A percentile compares a stretch with the other conserved stretches of the same genome.
Evolutionary conservation across 2,329 filamentous ascomycete genomes (phyloP).

Genomic region (Nemania serpens): DNA sequence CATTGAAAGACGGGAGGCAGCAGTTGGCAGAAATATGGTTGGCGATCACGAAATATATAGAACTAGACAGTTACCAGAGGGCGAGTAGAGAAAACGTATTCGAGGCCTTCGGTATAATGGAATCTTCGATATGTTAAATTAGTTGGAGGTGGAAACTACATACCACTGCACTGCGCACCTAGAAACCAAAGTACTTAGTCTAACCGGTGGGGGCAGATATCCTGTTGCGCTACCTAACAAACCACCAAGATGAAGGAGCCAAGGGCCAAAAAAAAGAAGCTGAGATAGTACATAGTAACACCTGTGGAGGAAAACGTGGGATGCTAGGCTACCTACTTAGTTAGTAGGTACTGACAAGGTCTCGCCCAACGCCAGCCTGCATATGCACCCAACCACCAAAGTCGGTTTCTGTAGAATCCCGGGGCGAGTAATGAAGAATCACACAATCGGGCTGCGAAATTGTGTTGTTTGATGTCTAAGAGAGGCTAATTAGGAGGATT

Average conservation of each 20-base stretch:
- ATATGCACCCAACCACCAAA: slow-evolving; percentile 15
- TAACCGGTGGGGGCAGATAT: background rate
- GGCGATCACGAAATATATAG: too few relatives aligned
- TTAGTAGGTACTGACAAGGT: background rate
- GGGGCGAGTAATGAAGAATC: slow-evolving; percentile 5
- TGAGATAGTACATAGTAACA: background rate
- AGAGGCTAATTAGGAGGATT: too few relatives aligned
- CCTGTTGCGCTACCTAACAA: slow-evolving; percentile 1
- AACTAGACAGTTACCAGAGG: too few relatives aligned
- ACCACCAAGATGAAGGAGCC: background rate
- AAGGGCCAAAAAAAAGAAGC: background rate
- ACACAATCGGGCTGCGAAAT: background rate
- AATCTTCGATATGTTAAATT: too few relatives aligned
- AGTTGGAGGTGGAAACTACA: too few relatives aligned
- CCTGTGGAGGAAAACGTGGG: slow-evolving; percentile 3
- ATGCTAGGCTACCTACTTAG: background rate
- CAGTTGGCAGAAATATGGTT: too few relatives aligned
- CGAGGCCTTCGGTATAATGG: too few relatives aligned
- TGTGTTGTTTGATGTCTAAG: background rate
- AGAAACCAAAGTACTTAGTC: too few relatives aligned
- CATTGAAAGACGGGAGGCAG: too few relatives aligned
- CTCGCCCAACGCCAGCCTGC: slow-evolving; percentile 15
- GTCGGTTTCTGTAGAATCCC: slow-evolving; percentile 9
- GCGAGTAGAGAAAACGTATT: too few relatives aligned
- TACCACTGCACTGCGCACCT: too few relatives aligned